Base-by-base conservation (phyloP, 306 rosid species). In the Urtica urens region DNA sequence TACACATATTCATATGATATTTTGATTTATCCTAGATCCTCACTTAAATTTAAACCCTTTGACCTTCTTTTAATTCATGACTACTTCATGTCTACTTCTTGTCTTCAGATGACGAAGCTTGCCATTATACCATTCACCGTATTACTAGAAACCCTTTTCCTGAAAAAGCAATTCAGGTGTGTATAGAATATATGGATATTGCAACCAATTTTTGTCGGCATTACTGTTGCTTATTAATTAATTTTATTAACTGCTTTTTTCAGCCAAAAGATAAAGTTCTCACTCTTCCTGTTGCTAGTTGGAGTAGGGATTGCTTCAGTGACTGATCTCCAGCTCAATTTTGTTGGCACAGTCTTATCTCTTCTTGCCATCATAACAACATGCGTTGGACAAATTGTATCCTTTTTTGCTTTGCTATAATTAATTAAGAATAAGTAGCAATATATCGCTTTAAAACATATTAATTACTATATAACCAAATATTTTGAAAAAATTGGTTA, bases 291-390 rank as follows among this genome's bases (percentile, higher is more conserved):
- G 30, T 69, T 90, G 64, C 79, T 90, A 2, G 57, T 81, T 55
- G 99, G 99, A 69, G 99, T 90, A 64, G 99, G 82, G 72, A 81
- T 90, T 69, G 99, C 95, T 27, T 90, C 99, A n/a, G 38, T 90
- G 51, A 90, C 95, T 10, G 99, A 90, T 39, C 95, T 90, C 67
- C 99, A 90, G 67, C 99, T 90, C 79, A 90, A 90, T 69, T 45
- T 81, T 44, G 17, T 85, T 28, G 99, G 99, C 50, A 62, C 87
- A 14, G 23, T 79, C 58, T 75, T 90, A 11, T 90, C 99, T 56
- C 69, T 90, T 68, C 79, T 90, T 15, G 99, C 99, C 34, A 90
- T 90, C 71, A 57, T 72, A 14, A 90, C 99, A 1, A 90, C 99
- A 33, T 90, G 99, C 27, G 81, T 79, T 50, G 90, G 99, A 42